Evolutionary conservation across 179 eudicot genomes (phyloP).

Genomic region (Corrigiola litoralis): DNA sequence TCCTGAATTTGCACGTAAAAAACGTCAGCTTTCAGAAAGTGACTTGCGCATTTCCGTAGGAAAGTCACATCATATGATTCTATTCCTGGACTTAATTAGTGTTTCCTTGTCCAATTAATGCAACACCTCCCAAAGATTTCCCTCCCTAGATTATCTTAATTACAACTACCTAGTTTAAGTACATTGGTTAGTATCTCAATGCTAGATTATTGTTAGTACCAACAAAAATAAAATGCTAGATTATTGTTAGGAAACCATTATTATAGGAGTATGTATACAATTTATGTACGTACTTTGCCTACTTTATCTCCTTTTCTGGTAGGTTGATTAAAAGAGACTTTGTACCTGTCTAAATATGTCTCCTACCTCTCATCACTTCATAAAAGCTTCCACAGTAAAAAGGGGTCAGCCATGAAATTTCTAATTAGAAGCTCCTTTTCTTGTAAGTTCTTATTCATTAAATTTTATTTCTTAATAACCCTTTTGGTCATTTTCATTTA

Average conservation of each 20-base stretch:
- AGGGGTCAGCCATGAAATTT: constrained; percentile 18
- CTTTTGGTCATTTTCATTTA: constrained; percentile 2
- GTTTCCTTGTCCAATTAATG: neutral
- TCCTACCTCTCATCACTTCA: neutral
- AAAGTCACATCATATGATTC: constrained; percentile 15
- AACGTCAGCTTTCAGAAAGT: constrained; percentile 5
- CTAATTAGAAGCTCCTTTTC: constrained; percentile 21
- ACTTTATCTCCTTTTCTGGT: constrained; percentile 11
- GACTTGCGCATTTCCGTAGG: neutral
- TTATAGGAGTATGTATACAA: neutral
- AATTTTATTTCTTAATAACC: constrained; percentile 14
- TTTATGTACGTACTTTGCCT: neutral
- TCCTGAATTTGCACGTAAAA: neutral
- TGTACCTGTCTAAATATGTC: neutral
- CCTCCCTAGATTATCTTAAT: neutral
- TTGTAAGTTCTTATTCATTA: constrained; percentile 25
- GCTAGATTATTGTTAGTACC: neutral
- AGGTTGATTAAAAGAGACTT: constrained; percentile 21
- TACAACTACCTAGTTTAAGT: neutral
- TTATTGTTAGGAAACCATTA: neutral
- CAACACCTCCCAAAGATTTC: neutral
- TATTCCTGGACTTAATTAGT: neutral
- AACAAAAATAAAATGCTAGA: neutral
- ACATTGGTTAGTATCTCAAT: neutral
- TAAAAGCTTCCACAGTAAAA: neutral